These are phyloP conservation scores for Phytophthora boehmeriae DNA, from an alignment of 352 stramenopile genomes.

Conservation along the genomic window DNA sequence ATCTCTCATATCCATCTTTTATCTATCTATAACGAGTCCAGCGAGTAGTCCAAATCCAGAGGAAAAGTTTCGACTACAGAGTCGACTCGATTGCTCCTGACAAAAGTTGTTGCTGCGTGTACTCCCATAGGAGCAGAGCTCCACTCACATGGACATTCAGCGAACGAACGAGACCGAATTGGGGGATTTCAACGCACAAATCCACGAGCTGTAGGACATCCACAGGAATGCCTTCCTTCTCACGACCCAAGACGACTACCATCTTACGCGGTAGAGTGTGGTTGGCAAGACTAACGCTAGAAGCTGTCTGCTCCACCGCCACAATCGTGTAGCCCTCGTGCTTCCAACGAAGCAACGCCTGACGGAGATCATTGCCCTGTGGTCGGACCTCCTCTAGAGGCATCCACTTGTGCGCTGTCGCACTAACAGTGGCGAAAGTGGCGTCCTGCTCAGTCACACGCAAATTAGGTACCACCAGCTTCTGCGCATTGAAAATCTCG, in stretches of 20 bases:
- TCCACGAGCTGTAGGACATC: slow-evolving; percentile 96
- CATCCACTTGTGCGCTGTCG: slow-evolving; percentile 96
- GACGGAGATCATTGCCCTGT: slow-evolving; percentile 40
- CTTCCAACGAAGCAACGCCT: slow-evolving; percentile 70
- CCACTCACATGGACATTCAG: slow-evolving; percentile 98
- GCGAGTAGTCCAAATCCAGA: background rate
- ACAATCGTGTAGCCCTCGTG: slow-evolving; percentile 92
- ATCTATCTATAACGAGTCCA: too few relatives aligned
- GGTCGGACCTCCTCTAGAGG: slow-evolving; percentile 90
- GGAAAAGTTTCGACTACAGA: slow-evolving; percentile 11
- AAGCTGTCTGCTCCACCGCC: slow-evolving; percentile 94
- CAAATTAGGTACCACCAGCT: slow-evolving; percentile 90
- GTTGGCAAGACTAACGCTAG: slow-evolving; percentile 84
- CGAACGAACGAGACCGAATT: slow-evolving; percentile 96
- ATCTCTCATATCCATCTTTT: slow-evolving; percentile 10
- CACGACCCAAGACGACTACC: slow-evolving; percentile 95
- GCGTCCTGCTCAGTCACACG: slow-evolving; percentile 82
- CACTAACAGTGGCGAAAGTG: slow-evolving; percentile 91
- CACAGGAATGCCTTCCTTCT: slow-evolving; percentile 97
- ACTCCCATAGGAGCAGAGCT: slow-evolving; percentile 96
- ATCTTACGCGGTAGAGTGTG: slow-evolving; percentile 90
- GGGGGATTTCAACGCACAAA: slow-evolving; percentile 97
- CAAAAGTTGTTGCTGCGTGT: slow-evolving; percentile 91
- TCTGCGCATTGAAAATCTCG: slow-evolving; percentile 94
- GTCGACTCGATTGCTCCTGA: slow-evolving; percentile 25